Evolutionary conservation across 2,329 filamentous ascomycete species (phyloP).

Genomic region (Pyrenochaeta sp.): DNA sequence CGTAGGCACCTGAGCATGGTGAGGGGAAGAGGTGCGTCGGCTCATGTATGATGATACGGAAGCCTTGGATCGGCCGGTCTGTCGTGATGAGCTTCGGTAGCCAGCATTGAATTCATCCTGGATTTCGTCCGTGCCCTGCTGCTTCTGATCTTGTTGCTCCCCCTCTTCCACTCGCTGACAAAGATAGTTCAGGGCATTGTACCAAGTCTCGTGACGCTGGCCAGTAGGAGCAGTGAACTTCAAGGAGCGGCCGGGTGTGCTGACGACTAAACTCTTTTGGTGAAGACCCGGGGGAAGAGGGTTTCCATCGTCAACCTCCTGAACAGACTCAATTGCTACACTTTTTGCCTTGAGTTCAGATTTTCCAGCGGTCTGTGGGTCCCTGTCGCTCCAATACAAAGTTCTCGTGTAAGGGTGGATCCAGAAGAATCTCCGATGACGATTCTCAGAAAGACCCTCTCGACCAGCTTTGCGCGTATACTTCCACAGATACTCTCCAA

Average conservation of each 20-base stretch:
- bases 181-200: constrained; percentile 94
- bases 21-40: constrained; percentile 50
- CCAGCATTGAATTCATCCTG: constrained; percentile 79
- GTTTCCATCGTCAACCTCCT: constrained; percentile 93
- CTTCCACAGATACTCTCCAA: constrained; percentile 98
- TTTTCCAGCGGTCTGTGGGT: constrained; percentile 81
- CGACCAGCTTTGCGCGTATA: constrained; percentile 96
- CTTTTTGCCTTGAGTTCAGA: constrained; percentile 84
- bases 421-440: constrained; percentile 98
- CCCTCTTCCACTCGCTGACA: constrained; percentile 72
- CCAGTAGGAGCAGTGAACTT: constrained; percentile 95
- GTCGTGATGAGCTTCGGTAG: constrained; percentile 59
- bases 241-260: constrained; percentile 86
- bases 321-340: constrained; percentile 89
- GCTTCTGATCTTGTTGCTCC: constrained; percentile 57
- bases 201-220: constrained; percentile 97
- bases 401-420: constrained; percentile 97
- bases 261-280: constrained; percentile 88
- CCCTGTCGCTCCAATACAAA: constrained; percentile 93
- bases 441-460: constrained; percentile 83
- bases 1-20: constrained; percentile 51
- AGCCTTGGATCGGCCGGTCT: constrained; percentile 58
- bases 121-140: constrained; percentile 65
- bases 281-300: constrained; percentile 93
- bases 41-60: constrained; percentile 86